Conservation (phyloP, 1,284 basidiomycete genomes). For the Lentinula novae-zelandiae region DNA sequence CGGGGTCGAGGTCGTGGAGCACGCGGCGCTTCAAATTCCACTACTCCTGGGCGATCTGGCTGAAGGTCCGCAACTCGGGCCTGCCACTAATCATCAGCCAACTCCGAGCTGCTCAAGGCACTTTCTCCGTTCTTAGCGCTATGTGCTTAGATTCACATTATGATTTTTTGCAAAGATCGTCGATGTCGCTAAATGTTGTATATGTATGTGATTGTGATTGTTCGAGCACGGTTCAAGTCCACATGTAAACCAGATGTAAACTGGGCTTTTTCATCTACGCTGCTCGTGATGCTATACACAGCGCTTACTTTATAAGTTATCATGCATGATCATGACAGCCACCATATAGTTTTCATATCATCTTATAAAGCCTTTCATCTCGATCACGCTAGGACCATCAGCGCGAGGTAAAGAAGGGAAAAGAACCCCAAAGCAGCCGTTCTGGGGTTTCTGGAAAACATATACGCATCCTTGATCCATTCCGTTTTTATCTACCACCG, state of each 20-base stretch:
- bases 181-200: not conserved
- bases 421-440: not conserved
- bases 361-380: not conserved
- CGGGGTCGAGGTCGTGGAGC: not conserved
- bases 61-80: not conserved
- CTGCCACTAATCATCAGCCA: too few relatives aligned
- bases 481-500: conserved; percentile 1
- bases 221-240: too few relatives aligned
- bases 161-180: too few relatives aligned
- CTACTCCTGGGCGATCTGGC: not conserved
- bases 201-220: not conserved
- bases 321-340: too few relatives aligned
- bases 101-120: too few relatives aligned
- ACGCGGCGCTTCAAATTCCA: not conserved
- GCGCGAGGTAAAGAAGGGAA: not conserved
- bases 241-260: too few relatives aligned
- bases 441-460: not conserved
- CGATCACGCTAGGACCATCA: not conserved
- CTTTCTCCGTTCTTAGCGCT: too few relatives aligned
- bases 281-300: too few relatives aligned
- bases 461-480: not conserved
- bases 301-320: too few relatives aligned
- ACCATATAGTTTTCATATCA: not conserved
- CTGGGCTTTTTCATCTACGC: too few relatives aligned
- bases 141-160: too few relatives aligned